Base-by-base conservation (phyloP, 768 basidiomycete species). In the Clitopilus passeckerianus region DNA sequence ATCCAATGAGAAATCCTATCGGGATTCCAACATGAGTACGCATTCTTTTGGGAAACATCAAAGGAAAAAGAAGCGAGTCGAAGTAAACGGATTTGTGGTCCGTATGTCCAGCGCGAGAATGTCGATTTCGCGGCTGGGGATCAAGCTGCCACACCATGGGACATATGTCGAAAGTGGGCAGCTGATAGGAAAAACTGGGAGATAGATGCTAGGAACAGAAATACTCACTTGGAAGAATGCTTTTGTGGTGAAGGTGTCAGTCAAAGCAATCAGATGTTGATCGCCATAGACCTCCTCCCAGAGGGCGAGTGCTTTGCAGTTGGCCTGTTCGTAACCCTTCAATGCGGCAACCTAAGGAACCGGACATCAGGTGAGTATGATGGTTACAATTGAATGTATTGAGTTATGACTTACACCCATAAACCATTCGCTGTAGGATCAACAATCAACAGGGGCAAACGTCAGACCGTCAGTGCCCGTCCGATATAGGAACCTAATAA, bases 221-320 rank as follows among this genome's bases (percentile, higher is more conserved):
- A 30, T 33, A 63, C 65, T 22, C 68, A 83, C 94, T 74, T 84
- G 80, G 77, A 93, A 95, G 75, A 98, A 98, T 0, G 83, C 86
- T 33, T 82, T 74, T 1, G 91, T 92, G 6, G 95, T 91, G 72
- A 97, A 98, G 0, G 97, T 99, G 73, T 99, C 97, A 14, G 97
- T 97, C 34, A 98, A 76, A 18, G 95, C 93, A 59, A 93, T 83
- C 57, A 89, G 81, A 27, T 85, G 74, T 33, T 75, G 64, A 68
- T 83, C 70, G 5, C 75, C 73, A 65, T 90, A 88, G 43, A 89
- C 86, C 53, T 83, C 72, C 68, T 98, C 91, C 97, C 97, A 99
- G 55, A 92, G 80, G 44, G 88, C 80, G 68, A 98, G 77, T 0
- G 94, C 93, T 10, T 76, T 73, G 0, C 77, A 74, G 68, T 97